phyloP scores from a whole-genome alignment of 192 early-diverging fungal species.

The Coemansia furcata region DNA sequence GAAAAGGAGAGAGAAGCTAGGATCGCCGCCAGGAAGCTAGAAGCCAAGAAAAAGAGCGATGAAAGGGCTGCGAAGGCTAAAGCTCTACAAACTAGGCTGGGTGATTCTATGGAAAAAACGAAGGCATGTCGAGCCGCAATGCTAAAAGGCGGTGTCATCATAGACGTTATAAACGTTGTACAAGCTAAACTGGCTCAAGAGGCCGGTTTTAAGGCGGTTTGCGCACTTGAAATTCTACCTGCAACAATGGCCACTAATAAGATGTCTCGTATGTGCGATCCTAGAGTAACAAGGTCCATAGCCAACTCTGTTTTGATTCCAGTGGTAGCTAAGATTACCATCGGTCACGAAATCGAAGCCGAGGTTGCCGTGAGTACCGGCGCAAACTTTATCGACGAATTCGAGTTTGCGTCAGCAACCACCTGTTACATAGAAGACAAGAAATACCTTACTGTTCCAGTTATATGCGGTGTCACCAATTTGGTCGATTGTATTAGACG shows the following conservation, averaged over 20 bases:
- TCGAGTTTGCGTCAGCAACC: neutral
- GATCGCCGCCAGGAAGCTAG: neutral
- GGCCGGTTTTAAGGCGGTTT: slow-evolving; percentile 90
- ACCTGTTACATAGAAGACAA: neutral
- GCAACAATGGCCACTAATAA: slow-evolving; percentile 85
- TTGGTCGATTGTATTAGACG: neutral
- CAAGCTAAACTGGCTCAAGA: slow-evolving; percentile 93
- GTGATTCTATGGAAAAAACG: neutral
- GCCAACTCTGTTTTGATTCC: slow-evolving; percentile 89
- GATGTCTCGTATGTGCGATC: slow-evolving; percentile 93
- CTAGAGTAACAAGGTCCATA: slow-evolving; percentile 90
- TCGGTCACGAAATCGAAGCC: slow-evolving; percentile 96
- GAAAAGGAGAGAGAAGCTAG: neutral
- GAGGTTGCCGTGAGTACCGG: slow-evolving; percentile 31
- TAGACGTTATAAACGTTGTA: slow-evolving; percentile 92
- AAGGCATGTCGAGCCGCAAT: slow-evolving; percentile 3
- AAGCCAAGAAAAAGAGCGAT: neutral
- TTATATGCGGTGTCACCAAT: neutral
- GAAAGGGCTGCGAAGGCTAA: neutral
- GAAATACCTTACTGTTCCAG: neutral
- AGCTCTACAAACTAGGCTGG: neutral
- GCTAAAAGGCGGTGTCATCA: slow-evolving; percentile 95
- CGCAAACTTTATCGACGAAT: slow-evolving; percentile 28
- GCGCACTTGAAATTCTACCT: slow-evolving; percentile 90
- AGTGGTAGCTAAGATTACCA: slow-evolving; percentile 94